A percentile compares a stretch with the other conserved stretches of the same genome.
Conservation (phyloP, 148 eudicot genomes). For the Chenopodium formosanum region DNA sequence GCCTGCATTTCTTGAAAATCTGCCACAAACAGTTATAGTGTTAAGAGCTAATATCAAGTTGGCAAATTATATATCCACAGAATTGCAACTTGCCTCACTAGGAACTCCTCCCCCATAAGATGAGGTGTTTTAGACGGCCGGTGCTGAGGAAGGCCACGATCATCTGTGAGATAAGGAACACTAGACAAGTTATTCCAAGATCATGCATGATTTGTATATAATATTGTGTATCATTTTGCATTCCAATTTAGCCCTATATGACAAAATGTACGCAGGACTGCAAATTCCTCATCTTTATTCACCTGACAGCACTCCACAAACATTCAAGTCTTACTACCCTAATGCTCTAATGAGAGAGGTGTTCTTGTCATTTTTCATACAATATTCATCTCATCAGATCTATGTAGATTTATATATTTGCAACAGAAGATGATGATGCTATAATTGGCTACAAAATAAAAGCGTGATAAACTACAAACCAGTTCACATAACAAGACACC, state of each 20-base stretch:
- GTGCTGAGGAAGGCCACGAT: conserved; percentile 45
- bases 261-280: neutral
- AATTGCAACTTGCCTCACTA: conserved; percentile 55
- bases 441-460: neutral
- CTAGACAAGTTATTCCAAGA: conserved; percentile 10
- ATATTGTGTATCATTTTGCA: neutral
- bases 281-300: neutral
- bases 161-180: conserved; percentile 37
- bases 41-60: neutral
- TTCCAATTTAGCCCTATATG: neutral
- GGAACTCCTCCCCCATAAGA: conserved; percentile 61
- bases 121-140: conserved; percentile 56
- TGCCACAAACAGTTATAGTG: conserved; percentile 28
- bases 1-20: conserved; percentile 75
- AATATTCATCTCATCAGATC: conserved; percentile 1
- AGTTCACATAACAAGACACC: neutral
- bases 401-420: neutral
- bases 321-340: neutral
- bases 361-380: neutral
- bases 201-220: neutral
- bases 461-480: neutral
- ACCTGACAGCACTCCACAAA: neutral
- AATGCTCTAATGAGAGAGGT: neutral
- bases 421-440: neutral
- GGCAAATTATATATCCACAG: neutral